Base-by-base conservation (phyloP, 2,329 filamentous ascomycete genomes). In the Arthrobotrys sinensis region DNA sequence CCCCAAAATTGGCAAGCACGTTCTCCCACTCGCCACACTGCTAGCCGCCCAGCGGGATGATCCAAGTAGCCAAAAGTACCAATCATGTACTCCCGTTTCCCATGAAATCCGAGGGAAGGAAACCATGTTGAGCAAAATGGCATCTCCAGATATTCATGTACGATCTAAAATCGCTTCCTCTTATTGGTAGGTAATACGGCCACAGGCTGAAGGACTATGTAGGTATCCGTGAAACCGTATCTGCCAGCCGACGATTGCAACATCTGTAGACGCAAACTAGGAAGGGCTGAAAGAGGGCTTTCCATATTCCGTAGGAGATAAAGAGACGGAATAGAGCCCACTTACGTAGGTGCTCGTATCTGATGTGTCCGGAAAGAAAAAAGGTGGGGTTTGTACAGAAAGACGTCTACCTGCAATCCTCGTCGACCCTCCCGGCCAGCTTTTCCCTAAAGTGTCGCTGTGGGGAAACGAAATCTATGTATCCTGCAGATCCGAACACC, bases 21-120 rank as follows among this genome's bases (percentile, higher is more conserved):
- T 62, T 52, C 60, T 57, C 38, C 57, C 73, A 77, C 73, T 70
- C 57, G 73, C 73, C 73, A 77, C 73, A 77, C 48, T 53, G 52
- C 48, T 77, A 71, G 66, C 73, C 73, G 73, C 73, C 65, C 57
- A 67, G 73, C 73, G 66, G 66, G 73, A 77, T 34, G 57, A 77
- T 67, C 66, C 55, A 77, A 46, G 73, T 60, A 63, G n/a, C 52
- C 19, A 16, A 7, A 65, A 45, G 66, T 71, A 77, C 73, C 73
- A 77, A 77, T 77, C 73, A 77, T 55, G 73, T 62, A 65, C 50
- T 19, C 43, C 12, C 46, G 11, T 66, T 55, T 60, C 50, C 57
- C 10, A 57, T 24, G 12, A 38, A 40, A 32, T 19, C 24, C 38
- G 19, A 21, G 11, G 11, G 11, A 16, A 38, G 19, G 19, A 3